Percentiles rank a stretch among this genome's conserved stretches.
Evolutionary conservation across 2,329 filamentous ascomycete genomes (phyloP).

Genomic region (Neofusicoccum kwambonambiense): DNA sequence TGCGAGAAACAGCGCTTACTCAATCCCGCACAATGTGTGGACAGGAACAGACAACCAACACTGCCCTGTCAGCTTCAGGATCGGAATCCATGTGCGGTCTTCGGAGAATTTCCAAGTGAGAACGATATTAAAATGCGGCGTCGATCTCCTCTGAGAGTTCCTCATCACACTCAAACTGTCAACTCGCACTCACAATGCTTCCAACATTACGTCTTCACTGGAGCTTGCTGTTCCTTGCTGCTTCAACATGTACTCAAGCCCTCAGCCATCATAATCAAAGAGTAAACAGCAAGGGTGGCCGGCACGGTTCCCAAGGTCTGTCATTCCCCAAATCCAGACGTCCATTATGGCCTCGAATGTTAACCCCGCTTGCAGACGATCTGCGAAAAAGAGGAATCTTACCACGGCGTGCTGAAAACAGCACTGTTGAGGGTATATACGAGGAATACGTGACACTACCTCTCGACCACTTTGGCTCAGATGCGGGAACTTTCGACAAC

Average conservation of each 20-base stretch:
- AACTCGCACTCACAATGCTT: background rate
- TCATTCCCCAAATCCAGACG: background rate
- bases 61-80: too few relatives aligned
- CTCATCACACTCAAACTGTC: slow-evolving; percentile 10
- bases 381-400: background rate
- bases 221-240: background rate
- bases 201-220: background rate
- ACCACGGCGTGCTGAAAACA: background rate
- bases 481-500: slow-evolving; percentile 34
- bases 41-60: too few relatives aligned
- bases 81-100: too few relatives aligned
- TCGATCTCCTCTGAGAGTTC: too few relatives aligned
- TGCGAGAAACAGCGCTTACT: too few relatives aligned
- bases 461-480: slow-evolving; percentile 35
- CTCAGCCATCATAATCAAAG: background rate
- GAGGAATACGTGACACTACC: slow-evolving; percentile 36
- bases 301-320: background rate
- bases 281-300: background rate
- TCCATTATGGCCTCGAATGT: background rate
- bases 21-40: too few relatives aligned
- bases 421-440: background rate
- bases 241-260: background rate
- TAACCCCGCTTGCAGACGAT: background rate
- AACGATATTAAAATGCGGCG: too few relatives aligned
- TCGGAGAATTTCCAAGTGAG: too few relatives aligned